Percentiles rank a stretch among this genome's conserved stretches.
Evolutionary conservation across 2,329 filamentous ascomycete species (phyloP).

Genomic region (Ophiostoma novo-ulmi): DNA sequence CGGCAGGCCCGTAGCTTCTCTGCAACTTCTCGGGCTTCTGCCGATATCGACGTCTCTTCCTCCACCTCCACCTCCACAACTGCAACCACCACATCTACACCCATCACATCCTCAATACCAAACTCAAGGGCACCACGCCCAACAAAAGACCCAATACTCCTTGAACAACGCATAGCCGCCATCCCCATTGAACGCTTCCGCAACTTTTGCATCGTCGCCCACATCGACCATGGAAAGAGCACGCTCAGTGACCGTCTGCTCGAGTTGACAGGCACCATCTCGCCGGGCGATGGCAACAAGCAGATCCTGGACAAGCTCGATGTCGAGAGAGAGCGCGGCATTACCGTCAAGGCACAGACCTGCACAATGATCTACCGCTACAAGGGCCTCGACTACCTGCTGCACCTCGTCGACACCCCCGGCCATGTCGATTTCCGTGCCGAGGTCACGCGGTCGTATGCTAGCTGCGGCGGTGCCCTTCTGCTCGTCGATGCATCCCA

Average conservation of each 20-base stretch:
- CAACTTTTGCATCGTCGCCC: constrained; percentile 98
- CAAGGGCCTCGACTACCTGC: constrained; percentile 78
- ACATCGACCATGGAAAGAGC: constrained; percentile 98
- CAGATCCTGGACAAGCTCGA: constrained; percentile 96
- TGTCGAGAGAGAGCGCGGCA: constrained; percentile 90
- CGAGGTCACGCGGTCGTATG: constrained; percentile 92
- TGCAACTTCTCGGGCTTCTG: not conserved
- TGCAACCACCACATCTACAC: not conserved
- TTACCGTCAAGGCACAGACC: constrained; percentile 98
- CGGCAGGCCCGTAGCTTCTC: constrained; percentile 3
- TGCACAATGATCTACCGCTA: constrained; percentile 96
- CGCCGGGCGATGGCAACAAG: constrained; percentile 74
- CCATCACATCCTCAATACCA: not conserved
- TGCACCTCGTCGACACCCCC: constrained; percentile 94
- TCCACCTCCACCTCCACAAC: not conserved
- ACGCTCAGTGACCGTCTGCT: constrained; percentile 89
- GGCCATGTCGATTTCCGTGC: constrained; percentile 97
- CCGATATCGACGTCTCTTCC: not conserved
- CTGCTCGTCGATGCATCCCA: constrained; percentile 94
- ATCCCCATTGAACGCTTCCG: constrained; percentile 77
- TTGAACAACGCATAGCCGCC: constrained; percentile 59
- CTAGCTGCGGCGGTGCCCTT: constrained; percentile 87
- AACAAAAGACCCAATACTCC: constrained; percentile 24
- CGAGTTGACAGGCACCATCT: constrained; percentile 89
- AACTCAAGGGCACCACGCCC: not conserved